Conservation (phyloP, 192 early-diverging fungal species). For the Coemansia aciculifera region DNA sequence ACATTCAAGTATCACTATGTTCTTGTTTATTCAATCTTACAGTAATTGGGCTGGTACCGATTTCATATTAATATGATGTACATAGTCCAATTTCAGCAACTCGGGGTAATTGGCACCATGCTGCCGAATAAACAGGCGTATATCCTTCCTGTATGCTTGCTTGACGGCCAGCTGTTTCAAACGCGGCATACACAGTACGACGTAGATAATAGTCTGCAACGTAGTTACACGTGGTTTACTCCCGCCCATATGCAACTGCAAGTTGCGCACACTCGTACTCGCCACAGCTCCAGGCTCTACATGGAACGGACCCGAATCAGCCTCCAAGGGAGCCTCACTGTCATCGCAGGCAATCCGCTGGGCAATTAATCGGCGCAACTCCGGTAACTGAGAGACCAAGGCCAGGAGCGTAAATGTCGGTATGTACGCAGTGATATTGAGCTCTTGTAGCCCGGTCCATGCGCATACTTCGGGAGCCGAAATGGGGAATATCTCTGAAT, state of each 20-base stretch:
- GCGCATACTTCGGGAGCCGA: constrained; percentile 21
- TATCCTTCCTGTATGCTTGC: constrained; percentile 18
- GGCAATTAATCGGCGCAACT: constrained; percentile 13
- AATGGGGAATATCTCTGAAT: constrained; percentile 33
- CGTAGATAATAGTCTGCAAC: constrained; percentile 36
- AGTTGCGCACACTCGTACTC: constrained; percentile 18
- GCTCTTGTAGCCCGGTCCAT: constrained; percentile 30
- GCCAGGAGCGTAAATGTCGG: constrained; percentile 19
- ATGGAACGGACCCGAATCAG: neutral
- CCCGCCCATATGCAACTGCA: constrained; percentile 39
- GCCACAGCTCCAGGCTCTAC: neutral
- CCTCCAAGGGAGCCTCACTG: constrained; percentile 15
- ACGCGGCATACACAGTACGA: constrained; percentile 28
- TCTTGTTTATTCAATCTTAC: neutral
- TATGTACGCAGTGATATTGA: constrained; percentile 32
- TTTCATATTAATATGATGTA: constrained; percentile 24
- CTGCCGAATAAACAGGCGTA: constrained; percentile 2
- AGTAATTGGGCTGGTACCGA: neutral
- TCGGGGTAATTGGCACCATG: constrained; percentile 3
- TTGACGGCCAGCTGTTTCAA: constrained; percentile 24
- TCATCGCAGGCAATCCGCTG: constrained; percentile 34
- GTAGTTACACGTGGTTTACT: constrained; percentile 12
- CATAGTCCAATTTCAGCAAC: constrained; percentile 15
- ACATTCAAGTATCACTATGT: neutral
- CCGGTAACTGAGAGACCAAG: constrained; percentile 29